phyloP scores from a whole-genome alignment of 2,329 filamentous ascomycete genomes.

The Massarina eburnea region DNA sequence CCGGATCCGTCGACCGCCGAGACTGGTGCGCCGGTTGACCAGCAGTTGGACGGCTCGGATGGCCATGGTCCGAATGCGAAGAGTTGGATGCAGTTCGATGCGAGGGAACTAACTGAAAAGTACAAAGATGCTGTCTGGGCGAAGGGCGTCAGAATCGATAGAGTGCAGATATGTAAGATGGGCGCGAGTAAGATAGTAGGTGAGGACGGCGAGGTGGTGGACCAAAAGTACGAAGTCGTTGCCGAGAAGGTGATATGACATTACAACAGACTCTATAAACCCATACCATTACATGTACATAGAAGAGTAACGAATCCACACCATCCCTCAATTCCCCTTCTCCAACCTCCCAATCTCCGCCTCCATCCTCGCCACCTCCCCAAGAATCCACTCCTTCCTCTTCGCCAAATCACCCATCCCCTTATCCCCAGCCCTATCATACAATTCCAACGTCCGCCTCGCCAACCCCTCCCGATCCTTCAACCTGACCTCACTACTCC shows the following conservation, averaged over 20 bases:
- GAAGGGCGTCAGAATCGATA: constrained; percentile 65
- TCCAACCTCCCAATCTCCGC: constrained; percentile 34
- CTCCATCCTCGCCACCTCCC: constrained; percentile 38
- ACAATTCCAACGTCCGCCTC: constrained; percentile 39
- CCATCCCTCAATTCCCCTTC: too few species aligned
- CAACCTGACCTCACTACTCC: constrained; percentile 29
- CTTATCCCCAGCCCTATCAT: constrained; percentile 36
- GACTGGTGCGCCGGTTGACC: not conserved
- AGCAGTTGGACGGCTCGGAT: constrained; percentile 5
- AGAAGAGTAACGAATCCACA: too few species aligned
- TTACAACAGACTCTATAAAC: too few species aligned
- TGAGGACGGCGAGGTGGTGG: constrained; percentile 50
- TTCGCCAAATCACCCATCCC: constrained; percentile 44
- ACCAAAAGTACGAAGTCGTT: constrained; percentile 57
- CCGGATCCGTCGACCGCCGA: constrained; percentile 13
- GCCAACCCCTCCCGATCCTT: constrained; percentile 36
- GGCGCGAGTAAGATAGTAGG: constrained; percentile 69
- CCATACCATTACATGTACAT: too few species aligned
- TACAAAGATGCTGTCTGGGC: constrained; percentile 73
- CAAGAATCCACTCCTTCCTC: constrained; percentile 41
- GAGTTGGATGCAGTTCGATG: constrained; percentile 46
- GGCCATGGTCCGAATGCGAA: constrained; percentile 38
- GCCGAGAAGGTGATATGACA: constrained; percentile 29
- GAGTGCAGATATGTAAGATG: constrained; percentile 82
- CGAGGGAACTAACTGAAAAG: constrained; percentile 47